Conservation (phyloP, 2,329 filamentous ascomycete genomes). For the Diaporthe humulicola region DNA sequence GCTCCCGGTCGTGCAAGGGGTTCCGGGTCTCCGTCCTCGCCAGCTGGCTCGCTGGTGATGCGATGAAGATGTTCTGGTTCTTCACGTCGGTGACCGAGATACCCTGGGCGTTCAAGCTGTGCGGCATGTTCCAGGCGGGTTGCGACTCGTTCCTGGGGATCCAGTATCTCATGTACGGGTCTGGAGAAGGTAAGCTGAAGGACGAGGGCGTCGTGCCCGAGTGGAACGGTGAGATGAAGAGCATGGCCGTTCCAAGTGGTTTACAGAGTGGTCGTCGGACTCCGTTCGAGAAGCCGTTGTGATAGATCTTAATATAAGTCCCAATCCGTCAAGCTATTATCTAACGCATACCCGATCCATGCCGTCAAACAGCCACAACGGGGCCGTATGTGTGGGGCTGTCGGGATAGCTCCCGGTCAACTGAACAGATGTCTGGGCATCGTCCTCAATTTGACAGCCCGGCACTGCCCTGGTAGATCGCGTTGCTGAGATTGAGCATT, state of each 20-base stretch:
- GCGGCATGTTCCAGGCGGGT: conserved; percentile 82
- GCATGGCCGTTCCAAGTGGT: conserved; percentile 42
- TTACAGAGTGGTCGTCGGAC: conserved; percentile 38
- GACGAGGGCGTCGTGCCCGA: conserved; percentile 37
- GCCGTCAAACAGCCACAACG: not conserved
- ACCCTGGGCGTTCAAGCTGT: conserved; percentile 84
- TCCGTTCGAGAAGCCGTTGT: conserved; percentile 38
- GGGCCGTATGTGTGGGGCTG: not conserved
- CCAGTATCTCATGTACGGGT: conserved; percentile 80
- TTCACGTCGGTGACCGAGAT: conserved; percentile 79
- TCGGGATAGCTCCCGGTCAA: not conserved
- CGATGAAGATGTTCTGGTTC: conserved; percentile 92
- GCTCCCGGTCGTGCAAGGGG: conserved; percentile 78
- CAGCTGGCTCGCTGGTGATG: conserved; percentile 84
- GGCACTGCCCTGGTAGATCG: not conserved
- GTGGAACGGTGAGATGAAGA: conserved; percentile 42
- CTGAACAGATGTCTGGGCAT: not conserved
- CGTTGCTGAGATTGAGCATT: not conserved
- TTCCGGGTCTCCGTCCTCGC: conserved; percentile 82
- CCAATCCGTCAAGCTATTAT: not conserved
- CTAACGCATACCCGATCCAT: not conserved
- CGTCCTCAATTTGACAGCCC: not conserved
- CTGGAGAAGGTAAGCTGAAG: conserved; percentile 56
- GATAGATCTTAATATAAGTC: conserved; percentile 21
- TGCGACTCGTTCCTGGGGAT: conserved; percentile 82